Base-by-base conservation (phyloP, 495 filamentous ascomycete genomes). In the Acidomyces sp. region DNA sequence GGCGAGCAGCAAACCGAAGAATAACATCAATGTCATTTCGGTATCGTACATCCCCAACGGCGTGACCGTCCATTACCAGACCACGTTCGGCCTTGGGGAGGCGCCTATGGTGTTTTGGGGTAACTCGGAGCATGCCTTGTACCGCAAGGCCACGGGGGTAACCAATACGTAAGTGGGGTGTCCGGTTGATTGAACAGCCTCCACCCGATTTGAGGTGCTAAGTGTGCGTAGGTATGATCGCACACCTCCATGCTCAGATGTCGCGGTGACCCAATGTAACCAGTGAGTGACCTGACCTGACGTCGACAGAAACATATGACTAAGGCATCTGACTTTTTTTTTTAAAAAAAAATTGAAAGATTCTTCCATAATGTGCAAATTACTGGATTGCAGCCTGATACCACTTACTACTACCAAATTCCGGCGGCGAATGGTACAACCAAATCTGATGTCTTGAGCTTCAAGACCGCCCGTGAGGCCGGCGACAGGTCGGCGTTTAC, bases 1-100 rank as follows among this genome's bases (percentile, higher is more conserved):
- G 2, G 48, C 48, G 13, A 48, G 42, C 0, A 32, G 43, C 11
- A 57, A 63, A 31, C 63, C 66, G 19, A 62, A 52, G 31, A 72
- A 72, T 60, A 72, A 72, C 43, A 53, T 72, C 52, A 70, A 72
- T 51, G 67, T 72, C 34, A 70, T 72, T 42, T 61, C 62, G 12
- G 31, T 66, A 36, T 62, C 66, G 2, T 72, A 70, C 43, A 20
- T 70, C 13, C 67, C 66, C 0, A 51, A 60, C 27, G 68, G 68
- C 17, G 62, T 70, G 41, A 67, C 66, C 47, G 60, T 70, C 41
- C 68, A 70, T 53, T 72, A 63, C 52, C 68, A 72, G 55, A 72
- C 68, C 7, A 67, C 68, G 6, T 72, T 70, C 40, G 68, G 68
- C 6, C 44, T 72, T 34, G 63, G 61, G 4, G 43, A 45, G 13